phyloP scores from a whole-genome alignment of 2,329 filamentous ascomycete species.

The Xylariomycetidae sp. region DNA sequence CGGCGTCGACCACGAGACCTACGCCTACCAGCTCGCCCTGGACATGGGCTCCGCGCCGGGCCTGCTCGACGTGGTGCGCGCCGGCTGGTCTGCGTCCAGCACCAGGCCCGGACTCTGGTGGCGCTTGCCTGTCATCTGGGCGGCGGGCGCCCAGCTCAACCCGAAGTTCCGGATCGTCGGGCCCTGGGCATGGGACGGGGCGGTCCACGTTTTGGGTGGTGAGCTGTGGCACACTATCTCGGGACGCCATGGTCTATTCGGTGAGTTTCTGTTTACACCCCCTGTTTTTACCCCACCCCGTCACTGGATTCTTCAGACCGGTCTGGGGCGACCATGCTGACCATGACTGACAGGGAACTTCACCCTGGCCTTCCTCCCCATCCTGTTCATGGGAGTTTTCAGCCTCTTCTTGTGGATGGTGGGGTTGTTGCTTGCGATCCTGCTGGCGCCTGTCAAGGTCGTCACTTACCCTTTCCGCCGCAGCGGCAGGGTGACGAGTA shows the following conservation, averaged over 20 bases:
- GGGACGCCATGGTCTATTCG: slow-evolving; percentile 17
- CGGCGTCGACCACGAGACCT: slow-evolving; percentile 45
- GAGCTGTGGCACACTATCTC: slow-evolving; percentile 33
- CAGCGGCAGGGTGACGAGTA: no score
- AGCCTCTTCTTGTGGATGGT: no score
- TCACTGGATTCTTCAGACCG: not conserved
- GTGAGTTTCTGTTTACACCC: slow-evolving; percentile 6
- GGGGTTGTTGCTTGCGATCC: no score
- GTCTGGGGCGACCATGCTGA: no score
- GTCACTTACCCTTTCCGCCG: no score
- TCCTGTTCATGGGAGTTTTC: no score
- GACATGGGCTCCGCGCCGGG: slow-evolving; percentile 44
- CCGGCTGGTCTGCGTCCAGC: slow-evolving; percentile 8
- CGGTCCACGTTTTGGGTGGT: slow-evolving; percentile 32
- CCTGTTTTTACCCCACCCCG: no score
- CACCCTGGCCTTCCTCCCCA: no score
- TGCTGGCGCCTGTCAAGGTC: no score
- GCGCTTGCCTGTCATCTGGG: slow-evolving; percentile 39
- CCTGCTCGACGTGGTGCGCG: slow-evolving; percentile 27
- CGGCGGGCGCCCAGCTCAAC: slow-evolving; percentile 45
- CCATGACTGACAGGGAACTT: no score
- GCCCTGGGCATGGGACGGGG: slow-evolving; percentile 37
- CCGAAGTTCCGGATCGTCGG: slow-evolving; percentile 43
- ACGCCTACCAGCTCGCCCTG: slow-evolving; percentile 44
- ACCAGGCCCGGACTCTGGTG: slow-evolving; percentile 12